phyloP scores from a whole-genome alignment of 176 grass and related monocot genomes.

The Oropetium thomaeum region DNA sequence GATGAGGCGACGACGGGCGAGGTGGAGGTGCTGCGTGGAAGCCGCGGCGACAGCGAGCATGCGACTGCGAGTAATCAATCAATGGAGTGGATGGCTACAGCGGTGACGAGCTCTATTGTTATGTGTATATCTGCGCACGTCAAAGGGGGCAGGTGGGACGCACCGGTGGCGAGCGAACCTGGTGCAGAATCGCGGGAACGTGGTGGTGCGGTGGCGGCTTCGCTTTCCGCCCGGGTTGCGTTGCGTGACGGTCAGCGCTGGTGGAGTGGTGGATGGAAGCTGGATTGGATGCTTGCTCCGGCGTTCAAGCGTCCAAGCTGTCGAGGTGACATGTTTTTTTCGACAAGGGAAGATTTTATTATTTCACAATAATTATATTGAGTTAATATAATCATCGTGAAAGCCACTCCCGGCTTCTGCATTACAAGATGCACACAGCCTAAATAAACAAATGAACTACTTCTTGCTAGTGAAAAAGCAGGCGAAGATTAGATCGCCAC shows the following conservation, averaged over 20 bases:
- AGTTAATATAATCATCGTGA: no score
- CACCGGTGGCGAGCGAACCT: background rate
- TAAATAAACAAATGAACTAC: no score
- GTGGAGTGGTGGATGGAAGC: background rate
- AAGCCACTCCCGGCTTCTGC: no score
- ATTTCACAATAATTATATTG: no score
- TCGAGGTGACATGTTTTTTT: background rate
- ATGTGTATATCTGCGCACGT: background rate
- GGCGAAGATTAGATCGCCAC: no score
- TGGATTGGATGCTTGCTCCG: background rate
- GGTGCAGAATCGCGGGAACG: background rate
- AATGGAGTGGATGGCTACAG: background rate
- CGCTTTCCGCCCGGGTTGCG: background rate
- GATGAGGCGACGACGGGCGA: background rate
- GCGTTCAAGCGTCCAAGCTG: background rate
- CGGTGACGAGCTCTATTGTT: background rate
- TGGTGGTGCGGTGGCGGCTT: background rate
- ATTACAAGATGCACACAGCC: no score
- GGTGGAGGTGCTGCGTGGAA: background rate
- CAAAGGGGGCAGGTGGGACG: background rate
- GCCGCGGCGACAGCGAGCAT: background rate
- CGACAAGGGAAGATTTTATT: no score
- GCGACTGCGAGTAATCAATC: background rate
- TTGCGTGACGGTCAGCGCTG: background rate
- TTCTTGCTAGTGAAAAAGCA: no score